These are phyloP conservation scores for Diaporthe australafricana DNA, from an alignment of 2,329 filamentous ascomycete species.

Conservation along the genomic window DNA sequence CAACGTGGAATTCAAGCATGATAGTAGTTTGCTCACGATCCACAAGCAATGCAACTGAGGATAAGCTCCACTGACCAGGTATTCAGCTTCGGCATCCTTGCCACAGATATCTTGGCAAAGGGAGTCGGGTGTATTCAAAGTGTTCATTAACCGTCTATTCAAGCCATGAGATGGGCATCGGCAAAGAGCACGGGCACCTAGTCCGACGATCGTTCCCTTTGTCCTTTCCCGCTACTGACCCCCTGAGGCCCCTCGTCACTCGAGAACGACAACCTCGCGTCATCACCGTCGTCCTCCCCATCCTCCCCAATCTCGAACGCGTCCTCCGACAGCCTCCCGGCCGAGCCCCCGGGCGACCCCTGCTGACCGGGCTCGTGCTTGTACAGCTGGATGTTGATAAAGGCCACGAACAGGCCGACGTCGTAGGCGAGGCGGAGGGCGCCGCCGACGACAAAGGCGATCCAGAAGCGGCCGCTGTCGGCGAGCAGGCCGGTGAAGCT, in stretches of 20 bases:
- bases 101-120: too few species aligned
- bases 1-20: too few species aligned
- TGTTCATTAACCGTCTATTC: background rate
- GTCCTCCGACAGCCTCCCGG: slow-evolving; percentile 28
- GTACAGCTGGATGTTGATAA: slow-evolving; percentile 67
- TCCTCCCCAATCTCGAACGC: slow-evolving; percentile 30
- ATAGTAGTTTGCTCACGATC: too few species aligned
- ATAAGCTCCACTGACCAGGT: too few species aligned
- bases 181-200: slow-evolving; percentile 24
- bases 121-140: background rate
- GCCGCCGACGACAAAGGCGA: slow-evolving; percentile 71
- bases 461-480: slow-evolving; percentile 65
- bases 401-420: slow-evolving; percentile 68
- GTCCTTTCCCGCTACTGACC: background rate
- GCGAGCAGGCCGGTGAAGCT: slow-evolving; percentile 67
- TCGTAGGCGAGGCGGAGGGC: slow-evolving; percentile 66
- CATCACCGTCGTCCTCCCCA: background rate
- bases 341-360: background rate
- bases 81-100: too few species aligned
- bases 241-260: slow-evolving; percentile 18
- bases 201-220: background rate
- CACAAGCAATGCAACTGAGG: too few species aligned
- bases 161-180: background rate
- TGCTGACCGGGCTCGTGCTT: slow-evolving; percentile 51
- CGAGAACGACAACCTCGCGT: slow-evolving; percentile 33